Base-by-base conservation (phyloP, 345 rosid genomes). In the Salix purpurea region DNA sequence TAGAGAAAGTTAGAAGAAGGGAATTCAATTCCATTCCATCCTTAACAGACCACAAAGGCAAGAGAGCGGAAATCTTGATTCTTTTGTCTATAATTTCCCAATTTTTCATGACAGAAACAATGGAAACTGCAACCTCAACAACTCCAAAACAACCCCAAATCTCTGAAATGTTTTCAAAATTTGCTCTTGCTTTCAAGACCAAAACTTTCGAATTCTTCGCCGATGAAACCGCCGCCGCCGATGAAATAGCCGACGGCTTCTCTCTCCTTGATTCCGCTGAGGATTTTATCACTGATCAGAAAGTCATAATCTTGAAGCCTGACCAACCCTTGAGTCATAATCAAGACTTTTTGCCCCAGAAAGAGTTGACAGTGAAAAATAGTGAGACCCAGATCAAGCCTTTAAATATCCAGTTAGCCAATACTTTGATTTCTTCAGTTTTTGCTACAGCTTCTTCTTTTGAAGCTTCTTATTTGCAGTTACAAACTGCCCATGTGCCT, bases 281-380 rank as follows among this genome's bases (percentile, higher is more conserved):
- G 32, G 99, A 91, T 76, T 89, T 93, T 88, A 93, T 96, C 84
- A 78, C 94, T 81, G 96, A 92, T 81, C 99, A 92, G 82, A 89
- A 94, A 74, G 98, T 96, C 65, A 94, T 96, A 72, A 96, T 96
- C 75, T 84, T 93, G 79, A 96, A 91, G 72, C 99, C 98, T 1
- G 98, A 95, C 76, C 79, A 58, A 12, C 87, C 88, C 13, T n/a
- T 67, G 15, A 24, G 21, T 4, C 69, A 58, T 18, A 39, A 40
- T 21, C 60, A 65, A 10, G n/a, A 15, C 13, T 37, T 54, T 21
- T 52, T 70, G 36, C 24, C 52, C 19, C 48, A 66, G 26, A 72
- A 37, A 10, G 61, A 61, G 36, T 30, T 79, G 46, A 23, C 32
- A 39, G 26, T n/a, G 52, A 21, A n/a, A 37, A 69, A 69, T 28